Evolutionary conservation across 768 basidiomycete genomes (phyloP).

Genomic region (Boletus huronensis): DNA sequence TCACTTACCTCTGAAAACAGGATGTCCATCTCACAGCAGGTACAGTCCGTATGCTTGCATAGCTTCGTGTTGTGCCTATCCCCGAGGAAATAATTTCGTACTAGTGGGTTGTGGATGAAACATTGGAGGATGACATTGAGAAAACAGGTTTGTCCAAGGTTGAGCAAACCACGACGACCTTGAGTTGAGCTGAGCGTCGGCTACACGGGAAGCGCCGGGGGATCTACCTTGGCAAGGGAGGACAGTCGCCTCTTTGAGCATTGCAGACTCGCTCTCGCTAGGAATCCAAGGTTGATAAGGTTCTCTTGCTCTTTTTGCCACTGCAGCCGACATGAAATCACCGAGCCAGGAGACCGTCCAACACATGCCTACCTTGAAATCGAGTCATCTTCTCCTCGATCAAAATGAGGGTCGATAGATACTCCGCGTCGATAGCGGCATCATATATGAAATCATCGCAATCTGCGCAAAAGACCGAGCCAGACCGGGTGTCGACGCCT

Average conservation of each 20-base stretch:
- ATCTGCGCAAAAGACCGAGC: conserved; percentile 67
- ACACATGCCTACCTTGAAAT: conserved; percentile 40
- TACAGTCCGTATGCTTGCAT: conserved; percentile 73
- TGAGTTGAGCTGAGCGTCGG: not conserved
- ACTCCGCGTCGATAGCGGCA: conserved; percentile 44
- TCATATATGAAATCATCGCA: conserved; percentile 79
- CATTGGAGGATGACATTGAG: conserved; percentile 89
- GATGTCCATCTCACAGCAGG: conserved; percentile 92
- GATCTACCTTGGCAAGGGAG: conserved; percentile 71
- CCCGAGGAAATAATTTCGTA: conserved; percentile 84
- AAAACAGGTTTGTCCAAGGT: conserved; percentile 92
- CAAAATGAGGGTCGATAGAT: conserved; percentile 42
- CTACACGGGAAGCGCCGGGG: not conserved
- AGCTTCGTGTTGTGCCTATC: conserved; percentile 80
- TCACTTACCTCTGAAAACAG: conserved; percentile 64
- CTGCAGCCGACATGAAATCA: conserved; percentile 18
- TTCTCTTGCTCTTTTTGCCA: conserved; percentile 41
- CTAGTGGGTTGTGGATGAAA: conserved; percentile 84
- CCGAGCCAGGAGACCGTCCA: not conserved
- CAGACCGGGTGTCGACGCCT: conserved; percentile 75
- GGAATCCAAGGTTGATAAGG: conserved; percentile 51
- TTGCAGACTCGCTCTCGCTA: conserved; percentile 35
- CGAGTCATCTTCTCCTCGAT: conserved; percentile 59
- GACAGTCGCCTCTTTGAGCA: conserved; percentile 46
- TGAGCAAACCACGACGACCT: conserved; percentile 83